A percentile compares a stretch with the other conserved stretches of the same genome.
These are phyloP conservation scores for Beverwykella pulmonaria DNA, from an alignment of 495 filamentous ascomycete species.

Conservation along the genomic window DNA sequence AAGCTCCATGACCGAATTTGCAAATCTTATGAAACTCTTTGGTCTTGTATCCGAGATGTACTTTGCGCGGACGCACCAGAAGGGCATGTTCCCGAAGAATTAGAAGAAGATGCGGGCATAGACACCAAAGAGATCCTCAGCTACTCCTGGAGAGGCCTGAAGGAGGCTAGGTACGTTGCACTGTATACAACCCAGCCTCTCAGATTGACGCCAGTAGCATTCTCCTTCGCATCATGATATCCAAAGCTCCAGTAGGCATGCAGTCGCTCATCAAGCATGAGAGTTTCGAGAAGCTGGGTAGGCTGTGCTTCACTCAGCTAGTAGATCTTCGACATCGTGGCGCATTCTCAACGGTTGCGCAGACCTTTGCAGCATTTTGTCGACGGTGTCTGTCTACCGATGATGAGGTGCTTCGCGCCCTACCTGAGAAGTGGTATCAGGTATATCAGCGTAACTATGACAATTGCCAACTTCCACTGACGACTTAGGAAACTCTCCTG, in stretches of 20 bases:
- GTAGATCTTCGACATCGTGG: slow-evolving; percentile 84
- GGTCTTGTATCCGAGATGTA: slow-evolving; percentile 70
- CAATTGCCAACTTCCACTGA: not conserved
- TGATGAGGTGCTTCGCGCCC: slow-evolving; percentile 48
- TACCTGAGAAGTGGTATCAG: slow-evolving; percentile 69
- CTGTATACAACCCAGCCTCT: no score
- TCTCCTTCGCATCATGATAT: slow-evolving; percentile 60
- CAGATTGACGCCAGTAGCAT: slow-evolving; percentile 47
- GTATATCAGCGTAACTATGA: slow-evolving; percentile 46
- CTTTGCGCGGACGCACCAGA: slow-evolving; percentile 92
- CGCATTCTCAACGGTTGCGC: slow-evolving; percentile 89
- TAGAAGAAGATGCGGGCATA: slow-evolving; percentile 66
- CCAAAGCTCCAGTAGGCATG: slow-evolving; percentile 41
- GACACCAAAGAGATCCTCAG: slow-evolving; percentile 85
- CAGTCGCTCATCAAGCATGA: slow-evolving; percentile 20
- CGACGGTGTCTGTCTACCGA: slow-evolving; percentile 47
- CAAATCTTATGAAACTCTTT: slow-evolving; percentile 63
- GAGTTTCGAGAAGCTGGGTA: slow-evolving; percentile 62
- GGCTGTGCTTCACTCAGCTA: slow-evolving; percentile 76
- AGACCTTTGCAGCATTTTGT: slow-evolving; percentile 82
- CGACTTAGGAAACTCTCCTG: slow-evolving; percentile 18
- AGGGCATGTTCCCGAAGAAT: slow-evolving; percentile 74
- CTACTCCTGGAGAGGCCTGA: slow-evolving; percentile 89
- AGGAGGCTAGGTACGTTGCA: slow-evolving; percentile 75
- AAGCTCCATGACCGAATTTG: slow-evolving; percentile 60